Evolutionary conservation across 2,329 filamentous ascomycete species (phyloP).

Genomic region (Cephalotrichum gorgonifer): DNA sequence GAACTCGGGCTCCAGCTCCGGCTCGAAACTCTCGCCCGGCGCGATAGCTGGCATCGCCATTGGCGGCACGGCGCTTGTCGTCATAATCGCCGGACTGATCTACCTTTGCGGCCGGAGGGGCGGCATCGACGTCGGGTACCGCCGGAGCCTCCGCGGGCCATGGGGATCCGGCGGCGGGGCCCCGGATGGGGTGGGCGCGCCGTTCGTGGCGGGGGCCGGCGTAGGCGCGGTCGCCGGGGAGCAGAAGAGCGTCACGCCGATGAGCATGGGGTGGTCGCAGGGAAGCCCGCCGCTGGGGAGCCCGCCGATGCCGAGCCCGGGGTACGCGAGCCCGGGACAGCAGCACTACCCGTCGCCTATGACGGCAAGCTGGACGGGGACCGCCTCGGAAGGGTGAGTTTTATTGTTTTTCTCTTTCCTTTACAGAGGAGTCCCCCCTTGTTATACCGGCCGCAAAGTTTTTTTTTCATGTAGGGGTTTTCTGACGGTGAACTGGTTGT

Average conservation of each 20-base stretch:
- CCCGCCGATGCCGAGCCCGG: not conserved
- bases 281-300: not conserved
- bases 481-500: slow-evolving; percentile 6
- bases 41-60: slow-evolving; percentile 52
- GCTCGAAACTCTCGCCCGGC: slow-evolving; percentile 21
- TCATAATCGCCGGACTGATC: slow-evolving; percentile 32
- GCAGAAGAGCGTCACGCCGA: slow-evolving; percentile 1
- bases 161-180: slow-evolving; percentile 17
- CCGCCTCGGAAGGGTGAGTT: slow-evolving; percentile 7
- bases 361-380: not conserved
- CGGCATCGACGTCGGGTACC: slow-evolving; percentile 24
- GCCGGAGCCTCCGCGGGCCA: slow-evolving; percentile 12
- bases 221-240: not conserved
- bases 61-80: slow-evolving; percentile 33
- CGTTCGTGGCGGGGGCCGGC: slow-evolving; percentile 8
- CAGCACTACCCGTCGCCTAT: not conserved
- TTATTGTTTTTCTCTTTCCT: too few relatives aligned
- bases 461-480: slow-evolving; percentile 2
- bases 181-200: slow-evolving; percentile 22
- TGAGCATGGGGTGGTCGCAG: not conserved
- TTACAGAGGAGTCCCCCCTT: not conserved
- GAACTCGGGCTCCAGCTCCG: slow-evolving; percentile 8
- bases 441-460: slow-evolving; percentile 6
- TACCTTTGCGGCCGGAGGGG: slow-evolving; percentile 35
- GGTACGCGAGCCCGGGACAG: not conserved